Conservation (phyloP, 768 basidiomycete genomes). For the Phanerochaete sordida region DNA sequence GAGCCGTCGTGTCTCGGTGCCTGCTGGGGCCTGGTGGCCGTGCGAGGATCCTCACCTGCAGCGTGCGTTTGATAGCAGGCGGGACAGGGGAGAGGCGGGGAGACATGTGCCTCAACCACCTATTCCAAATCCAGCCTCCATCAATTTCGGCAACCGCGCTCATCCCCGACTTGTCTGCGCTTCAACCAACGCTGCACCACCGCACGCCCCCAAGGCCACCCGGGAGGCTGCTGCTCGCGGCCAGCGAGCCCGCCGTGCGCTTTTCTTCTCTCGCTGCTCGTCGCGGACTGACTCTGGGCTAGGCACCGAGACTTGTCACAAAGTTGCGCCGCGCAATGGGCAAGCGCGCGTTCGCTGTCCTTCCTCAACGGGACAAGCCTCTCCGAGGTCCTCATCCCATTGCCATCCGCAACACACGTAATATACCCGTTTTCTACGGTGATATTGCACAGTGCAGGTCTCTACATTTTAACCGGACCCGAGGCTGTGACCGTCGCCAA, state of each 20-base stretch:
- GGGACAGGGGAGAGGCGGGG: background rate
- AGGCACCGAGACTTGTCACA: background rate
- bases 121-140: constrained; percentile 9
- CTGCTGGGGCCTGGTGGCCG: background rate
- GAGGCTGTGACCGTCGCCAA: background rate
- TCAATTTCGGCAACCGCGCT: constrained; percentile 4
- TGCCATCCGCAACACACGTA: constrained; percentile 2
- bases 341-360: constrained; percentile 2
- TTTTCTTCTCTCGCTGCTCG: background rate
- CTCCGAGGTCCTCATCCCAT: background rate
- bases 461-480: background rate
- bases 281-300: background rate
- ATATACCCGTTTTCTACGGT: background rate
- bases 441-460: background rate
- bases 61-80: background rate
- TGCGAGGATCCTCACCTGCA: background rate
- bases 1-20: background rate
- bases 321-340: background rate
- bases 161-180: constrained; percentile 1
- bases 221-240: too few species aligned
- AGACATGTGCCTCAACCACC: constrained; percentile 10
- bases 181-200: background rate
- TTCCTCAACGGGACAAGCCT: constrained; percentile 8
- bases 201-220: background rate
- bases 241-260: too few species aligned